A percentile compares a stretch with the other conserved stretches of the same genome.
phyloP scores from a whole-genome alignment of 2,329 filamentous ascomycete species.

The Sclerotinia glacialis region DNA sequence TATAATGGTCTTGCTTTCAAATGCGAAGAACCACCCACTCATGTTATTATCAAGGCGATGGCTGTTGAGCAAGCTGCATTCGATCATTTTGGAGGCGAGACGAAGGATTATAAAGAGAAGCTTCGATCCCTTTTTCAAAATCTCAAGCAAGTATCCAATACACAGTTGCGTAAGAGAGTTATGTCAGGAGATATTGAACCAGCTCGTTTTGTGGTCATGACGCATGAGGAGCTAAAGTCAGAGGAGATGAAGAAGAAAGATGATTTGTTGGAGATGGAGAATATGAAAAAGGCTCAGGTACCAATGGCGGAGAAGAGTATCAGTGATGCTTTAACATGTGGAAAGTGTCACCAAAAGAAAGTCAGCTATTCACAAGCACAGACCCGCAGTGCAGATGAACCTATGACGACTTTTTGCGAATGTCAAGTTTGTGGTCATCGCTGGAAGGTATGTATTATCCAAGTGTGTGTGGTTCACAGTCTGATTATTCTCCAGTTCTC shows the following conservation, averaged over 20 bases:
- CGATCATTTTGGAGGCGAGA: conserved; percentile 66
- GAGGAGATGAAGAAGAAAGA: conserved; percentile 76
- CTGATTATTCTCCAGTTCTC: conserved; percentile 35
- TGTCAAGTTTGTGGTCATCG: conserved; percentile 67
- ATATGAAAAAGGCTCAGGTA: conserved; percentile 96
- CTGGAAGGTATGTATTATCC: conserved; percentile 60
- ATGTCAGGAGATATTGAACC: conserved; percentile 70
- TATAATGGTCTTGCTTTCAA: conserved; percentile 82
- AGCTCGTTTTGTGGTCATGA: conserved; percentile 78
- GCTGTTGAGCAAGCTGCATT: conserved; percentile 82
- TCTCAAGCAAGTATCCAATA: conserved; percentile 88
- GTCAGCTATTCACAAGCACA: conserved; percentile 96
- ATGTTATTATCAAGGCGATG: conserved; percentile 70
- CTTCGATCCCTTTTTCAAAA: conserved; percentile 92
- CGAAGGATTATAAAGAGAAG: conserved; percentile 76
- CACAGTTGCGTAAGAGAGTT: conserved; percentile 71
- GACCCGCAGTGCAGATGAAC: conserved; percentile 92
- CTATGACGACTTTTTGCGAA: conserved; percentile 75
- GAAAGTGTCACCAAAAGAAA: conserved; percentile 89
- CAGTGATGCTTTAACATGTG: conserved; percentile 81
- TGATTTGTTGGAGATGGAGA: conserved; percentile 76
- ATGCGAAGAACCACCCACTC: conserved; percentile 67
- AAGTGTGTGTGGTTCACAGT: neutral
- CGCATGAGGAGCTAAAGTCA: conserved; percentile 86
- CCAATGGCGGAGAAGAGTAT: conserved; percentile 89